Conservation (phyloP, 2,329 filamentous ascomycete genomes). For the Exophiala sideris region DNA sequence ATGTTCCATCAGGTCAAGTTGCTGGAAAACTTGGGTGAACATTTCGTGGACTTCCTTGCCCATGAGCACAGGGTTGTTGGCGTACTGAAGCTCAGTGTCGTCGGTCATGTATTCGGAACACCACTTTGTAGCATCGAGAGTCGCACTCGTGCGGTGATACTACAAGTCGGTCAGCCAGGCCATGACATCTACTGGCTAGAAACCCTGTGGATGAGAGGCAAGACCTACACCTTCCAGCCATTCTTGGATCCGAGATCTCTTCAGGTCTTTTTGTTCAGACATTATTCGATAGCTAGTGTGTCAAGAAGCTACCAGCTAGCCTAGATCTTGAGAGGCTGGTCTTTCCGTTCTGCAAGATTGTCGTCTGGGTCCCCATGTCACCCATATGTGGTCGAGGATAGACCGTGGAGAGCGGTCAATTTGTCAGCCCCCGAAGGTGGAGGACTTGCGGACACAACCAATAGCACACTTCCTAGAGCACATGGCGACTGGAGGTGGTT, state of each 20-base stretch:
- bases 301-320: no score
- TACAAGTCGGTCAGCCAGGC: neutral
- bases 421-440: neutral
- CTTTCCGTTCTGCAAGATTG: no score
- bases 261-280: neutral
- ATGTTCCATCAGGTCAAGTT: constrained; percentile 19
- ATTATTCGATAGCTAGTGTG: no score
- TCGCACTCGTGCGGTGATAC: constrained; percentile 14
- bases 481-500: neutral
- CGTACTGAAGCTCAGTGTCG: constrained; percentile 17
- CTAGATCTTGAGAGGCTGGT: no score
- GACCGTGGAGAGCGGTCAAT: neutral
- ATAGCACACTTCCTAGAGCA: neutral
- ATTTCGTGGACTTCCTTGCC: constrained; percentile 6
- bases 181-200: neutral
- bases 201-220: neutral
- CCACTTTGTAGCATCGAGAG: constrained; percentile 16
- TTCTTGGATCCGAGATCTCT: constrained; percentile 3
- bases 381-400: neutral
- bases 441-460: neutral
- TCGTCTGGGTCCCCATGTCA: no score
- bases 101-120: constrained; percentile 15
- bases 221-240: constrained; percentile 16
- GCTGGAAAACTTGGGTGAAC: constrained; percentile 8
- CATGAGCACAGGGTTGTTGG: constrained; percentile 11